Base-by-base conservation (phyloP, 805 yeast species). In the Saccharomycopsis lassenensis region DNA sequence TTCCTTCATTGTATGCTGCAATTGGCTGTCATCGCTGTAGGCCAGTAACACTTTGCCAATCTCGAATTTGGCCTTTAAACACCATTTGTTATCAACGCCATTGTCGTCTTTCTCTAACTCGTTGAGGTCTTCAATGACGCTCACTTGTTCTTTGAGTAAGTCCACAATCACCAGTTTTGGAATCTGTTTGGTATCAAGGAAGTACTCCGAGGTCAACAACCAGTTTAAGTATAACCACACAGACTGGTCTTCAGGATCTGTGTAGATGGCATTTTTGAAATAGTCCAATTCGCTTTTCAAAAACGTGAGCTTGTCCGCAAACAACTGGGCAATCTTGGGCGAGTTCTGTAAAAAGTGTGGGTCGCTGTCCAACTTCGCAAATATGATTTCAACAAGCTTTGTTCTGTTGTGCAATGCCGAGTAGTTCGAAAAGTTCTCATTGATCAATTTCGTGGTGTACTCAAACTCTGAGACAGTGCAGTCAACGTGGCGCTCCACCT, bases 401-500 rank as follows among this genome's bases (percentile, higher is more conserved):
- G 85, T 69, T 44, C 97, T 64, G 54, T 84, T 83, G 55, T 89
- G 96, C 94, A 95, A 86, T 4, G 98, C 97, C 2, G 95, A 83
- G 50, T 80, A 91, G 56, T 91, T 91, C 25, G 95, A 82, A 40
- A 87, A 84, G 55, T 91, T 82, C 37, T 66, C 69, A 48, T 80
- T 81, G 48, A 91, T 85, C 61, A 77, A 80, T 34, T 61, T 57
- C 0, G 89, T 79, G 1, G 96, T 85, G 56, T 74, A 89, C 18
- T 68, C 67, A 47, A 85, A 75, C 55, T 89, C 97, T 4, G 57
- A 44, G 24, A 50, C 36, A n/a, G 59, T 57, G 45, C 55, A 51
- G 34, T 52, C 61, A 14, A 45, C 33, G 1, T 51, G 53, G 0
- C 52, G 46, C 7, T 45, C 23, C 6, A 35, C 25, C 24, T 57